Base-by-base conservation (phyloP, 2,329 filamentous ascomycete species). In the Talaromyces pinophilus region DNA sequence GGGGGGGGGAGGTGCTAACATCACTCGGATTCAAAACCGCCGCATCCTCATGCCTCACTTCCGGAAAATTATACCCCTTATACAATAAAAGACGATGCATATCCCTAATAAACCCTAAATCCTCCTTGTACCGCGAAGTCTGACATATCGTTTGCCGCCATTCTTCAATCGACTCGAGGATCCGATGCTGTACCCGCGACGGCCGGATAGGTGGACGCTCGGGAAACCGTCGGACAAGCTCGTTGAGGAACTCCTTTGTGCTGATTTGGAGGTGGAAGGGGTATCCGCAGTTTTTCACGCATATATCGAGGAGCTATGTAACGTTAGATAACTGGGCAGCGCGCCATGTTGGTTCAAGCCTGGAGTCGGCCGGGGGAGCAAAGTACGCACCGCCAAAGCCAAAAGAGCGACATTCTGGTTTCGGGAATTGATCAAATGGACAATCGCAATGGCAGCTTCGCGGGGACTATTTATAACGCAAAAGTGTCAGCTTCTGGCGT, bases 251-350 rank as follows among this genome's bases (percentile, higher is more conserved):
- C 75, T 99, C 95, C 79, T 99, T 99, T 71, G 95, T 98, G 79
- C 92, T 93, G 77, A 99, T 97, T 80, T 99, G 95, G 67, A 99
- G 88, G 76, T 99, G 95, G 80, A 99, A 99, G 0, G 95, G 93
- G 78, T 99, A 99, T 73, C 95, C 95, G 85, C 95, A 99, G 82
- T 99, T 99, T 84, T 99, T 99, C 80, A 98, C 95, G 80, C 95
- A 98, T 70, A 98, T 98, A 78, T 99, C 95, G 76, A 99, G 91
- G 71, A 99, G 87, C 82, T 90, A 73, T 76, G 33, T 28, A 61
- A 61, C 15, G 38, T 59, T 64, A 46, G 35, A 19, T 22, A 46
- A 25, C 25, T 15, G n/a, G 15, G 19, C 40, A 19, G 7, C 13
- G 38, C 33, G 35, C 3, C 25, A 17, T 4, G 13, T 30, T 3